These are phyloP conservation scores for Pythium periplocum DNA, from an alignment of 352 stramenopile genomes.

Conservation along the genomic window DNA sequence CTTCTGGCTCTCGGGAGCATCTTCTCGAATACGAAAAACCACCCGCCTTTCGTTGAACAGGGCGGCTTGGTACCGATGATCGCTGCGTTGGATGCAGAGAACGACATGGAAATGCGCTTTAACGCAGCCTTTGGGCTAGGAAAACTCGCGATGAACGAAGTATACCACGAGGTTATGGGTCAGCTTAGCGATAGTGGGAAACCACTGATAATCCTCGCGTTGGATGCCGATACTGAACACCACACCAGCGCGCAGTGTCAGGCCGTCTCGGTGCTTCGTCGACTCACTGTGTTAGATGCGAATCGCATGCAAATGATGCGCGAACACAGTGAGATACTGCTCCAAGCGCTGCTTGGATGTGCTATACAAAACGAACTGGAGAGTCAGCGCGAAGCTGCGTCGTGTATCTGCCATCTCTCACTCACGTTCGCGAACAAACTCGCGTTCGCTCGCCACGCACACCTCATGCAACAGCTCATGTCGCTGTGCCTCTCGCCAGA, in stretches of 20 bases:
- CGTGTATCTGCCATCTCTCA: slow-evolving; percentile 84
- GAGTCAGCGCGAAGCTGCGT: slow-evolving; percentile 87
- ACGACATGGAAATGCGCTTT: slow-evolving; percentile 90
- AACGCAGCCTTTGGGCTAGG: slow-evolving; percentile 91
- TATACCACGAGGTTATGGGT: slow-evolving; percentile 60
- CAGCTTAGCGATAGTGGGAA: slow-evolving; percentile 40
- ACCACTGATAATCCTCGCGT: slow-evolving; percentile 47
- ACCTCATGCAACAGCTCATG: slow-evolving; percentile 63
- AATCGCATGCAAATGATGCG: slow-evolving; percentile 84
- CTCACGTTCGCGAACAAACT: slow-evolving; percentile 79
- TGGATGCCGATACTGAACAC: slow-evolving; percentile 39
- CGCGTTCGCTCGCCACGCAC: slow-evolving; percentile 37
- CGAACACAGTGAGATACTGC: slow-evolving; percentile 39
- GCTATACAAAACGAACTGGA: slow-evolving; percentile 59
- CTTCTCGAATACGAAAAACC: slow-evolving; percentile 55
- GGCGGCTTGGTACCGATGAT: slow-evolving; percentile 72
- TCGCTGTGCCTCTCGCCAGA: slow-evolving; percentile 75
- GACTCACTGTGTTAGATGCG: slow-evolving; percentile 73
- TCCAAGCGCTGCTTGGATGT: slow-evolving; percentile 47
- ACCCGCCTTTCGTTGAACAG: slow-evolving; percentile 62
- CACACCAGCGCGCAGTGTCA: slow-evolving; percentile 80
- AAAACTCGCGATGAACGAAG: slow-evolving; percentile 87
- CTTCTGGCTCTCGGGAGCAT: slow-evolving; percentile 84
- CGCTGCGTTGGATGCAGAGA: slow-evolving; percentile 41
- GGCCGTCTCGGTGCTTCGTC: slow-evolving; percentile 86